Percentiles rank a stretch among this genome's conserved stretches.
Conservation (phyloP, 768 basidiomycete genomes). For the Boletus vinaceobasis region DNA sequence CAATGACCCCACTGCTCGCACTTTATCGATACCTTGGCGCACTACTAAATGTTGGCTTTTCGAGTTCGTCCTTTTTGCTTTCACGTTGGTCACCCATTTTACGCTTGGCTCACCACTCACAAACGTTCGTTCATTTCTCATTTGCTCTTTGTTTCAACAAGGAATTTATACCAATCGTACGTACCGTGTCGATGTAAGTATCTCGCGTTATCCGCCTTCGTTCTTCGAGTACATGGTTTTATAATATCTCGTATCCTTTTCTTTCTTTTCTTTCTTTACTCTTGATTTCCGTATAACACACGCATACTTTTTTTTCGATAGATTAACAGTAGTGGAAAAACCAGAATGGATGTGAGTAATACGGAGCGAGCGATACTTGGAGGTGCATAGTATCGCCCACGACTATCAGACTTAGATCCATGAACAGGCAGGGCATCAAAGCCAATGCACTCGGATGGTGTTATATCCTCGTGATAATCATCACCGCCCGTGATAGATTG, state of each 20-base stretch:
- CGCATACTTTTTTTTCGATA: not conserved
- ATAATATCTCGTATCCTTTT: not conserved
- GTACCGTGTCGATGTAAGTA: conserved; percentile 6
- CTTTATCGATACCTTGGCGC: conserved; percentile 13
- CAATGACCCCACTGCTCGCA: not conserved
- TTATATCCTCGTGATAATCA: too few relatives aligned
- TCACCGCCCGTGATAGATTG: too few relatives aligned
- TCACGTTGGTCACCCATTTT: not conserved
- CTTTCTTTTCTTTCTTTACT: not conserved
- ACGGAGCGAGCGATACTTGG: not conserved
- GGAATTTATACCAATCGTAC: conserved; percentile 16
- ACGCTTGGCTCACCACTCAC: not conserved
- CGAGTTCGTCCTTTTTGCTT: conserved; percentile 6
- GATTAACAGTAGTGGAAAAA: conserved; percentile 6
- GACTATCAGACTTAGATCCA: too few relatives aligned
- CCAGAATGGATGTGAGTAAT: not conserved
- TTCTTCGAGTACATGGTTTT: not conserved
- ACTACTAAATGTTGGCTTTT: conserved; percentile 4
- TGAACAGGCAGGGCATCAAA: too few relatives aligned
- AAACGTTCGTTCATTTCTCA: conserved; percentile 1
- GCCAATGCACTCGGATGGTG: too few relatives aligned
- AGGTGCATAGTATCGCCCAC: not conserved
- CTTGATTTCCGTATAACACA: conserved; percentile 1
- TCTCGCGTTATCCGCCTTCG: not conserved
- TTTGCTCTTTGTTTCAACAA: conserved; percentile 5